A percentile compares a stretch with the other conserved stretches of the same genome.
These are phyloP conservation scores for Plasmodium malariae DNA, from an alignment of 169 alveolate species.

Conservation along the genomic window DNA sequence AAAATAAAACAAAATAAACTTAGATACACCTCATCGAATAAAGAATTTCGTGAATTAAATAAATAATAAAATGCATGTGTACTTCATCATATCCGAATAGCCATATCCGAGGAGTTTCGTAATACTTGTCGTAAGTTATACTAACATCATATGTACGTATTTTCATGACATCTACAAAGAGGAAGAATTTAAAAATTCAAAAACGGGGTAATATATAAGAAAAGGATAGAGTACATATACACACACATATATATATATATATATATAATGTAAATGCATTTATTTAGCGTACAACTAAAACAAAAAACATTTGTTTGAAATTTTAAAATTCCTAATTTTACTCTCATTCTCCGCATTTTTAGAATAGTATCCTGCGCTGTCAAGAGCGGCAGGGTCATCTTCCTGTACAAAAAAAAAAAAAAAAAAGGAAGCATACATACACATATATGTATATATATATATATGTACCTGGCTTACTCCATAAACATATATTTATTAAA, in stretches of 20 bases:
- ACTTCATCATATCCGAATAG: slow-evolving; percentile 89
- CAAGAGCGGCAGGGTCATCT: slow-evolving; percentile 68
- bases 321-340: slow-evolving; percentile 31
- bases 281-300: not conserved
- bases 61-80: not conserved
- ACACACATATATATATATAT: not conserved
- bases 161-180: slow-evolving; percentile 34
- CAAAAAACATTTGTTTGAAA: not conserved
- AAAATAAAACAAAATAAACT: not conserved
- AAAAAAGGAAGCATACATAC: not conserved
- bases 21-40: not conserved
- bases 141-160: slow-evolving; percentile 81
- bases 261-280: slow-evolving; percentile 4
- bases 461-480: no score
- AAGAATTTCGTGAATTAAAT: not conserved
- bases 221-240: no score
- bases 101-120: slow-evolving; percentile 93
- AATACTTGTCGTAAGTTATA: slow-evolving; percentile 81
- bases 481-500: no score
- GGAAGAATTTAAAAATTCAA: no score
- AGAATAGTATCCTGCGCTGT: slow-evolving; percentile 23
- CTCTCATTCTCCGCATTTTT: slow-evolving; percentile 15
- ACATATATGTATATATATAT: no score
- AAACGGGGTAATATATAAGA: no score
- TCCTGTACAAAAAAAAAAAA: slow-evolving; percentile 44